Percentiles rank a stretch among this genome's conserved stretches.
phyloP scores from a whole-genome alignment of 2,329 filamentous ascomycete species.

The Fusarium sp. region DNA sequence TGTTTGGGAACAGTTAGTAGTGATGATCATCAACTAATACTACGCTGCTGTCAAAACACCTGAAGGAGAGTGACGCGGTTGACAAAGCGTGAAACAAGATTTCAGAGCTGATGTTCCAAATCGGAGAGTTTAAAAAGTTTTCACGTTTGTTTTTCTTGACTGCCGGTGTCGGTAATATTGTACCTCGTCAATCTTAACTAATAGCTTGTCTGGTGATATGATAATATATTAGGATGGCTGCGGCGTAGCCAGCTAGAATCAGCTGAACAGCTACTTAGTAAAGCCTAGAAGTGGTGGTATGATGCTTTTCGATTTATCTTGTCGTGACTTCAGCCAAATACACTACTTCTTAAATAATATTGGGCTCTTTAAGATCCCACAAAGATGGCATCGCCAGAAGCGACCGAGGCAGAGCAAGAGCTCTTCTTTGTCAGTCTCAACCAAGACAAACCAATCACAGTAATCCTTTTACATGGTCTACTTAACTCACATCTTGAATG shows the following conservation, averaged over 20 bases:
- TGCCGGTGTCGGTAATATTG: background rate
- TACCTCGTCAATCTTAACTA: background rate
- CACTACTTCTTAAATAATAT: too few species aligned
- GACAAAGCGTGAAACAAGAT: background rate
- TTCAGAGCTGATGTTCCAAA: background rate
- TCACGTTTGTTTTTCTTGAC: background rate
- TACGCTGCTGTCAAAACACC: background rate
- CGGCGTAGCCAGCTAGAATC: background rate
- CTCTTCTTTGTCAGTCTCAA: slow-evolving; percentile 43
- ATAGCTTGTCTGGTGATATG: background rate
- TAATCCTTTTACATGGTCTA: slow-evolving; percentile 46
- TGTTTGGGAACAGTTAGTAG: background rate
- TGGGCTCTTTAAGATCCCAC: background rate
- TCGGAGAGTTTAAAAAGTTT: background rate
- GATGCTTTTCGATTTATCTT: background rate
- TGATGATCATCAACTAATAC: background rate
- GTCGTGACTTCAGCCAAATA: background rate
- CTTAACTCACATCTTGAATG: slow-evolving; percentile 48
- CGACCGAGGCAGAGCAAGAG: slow-evolving; percentile 4
- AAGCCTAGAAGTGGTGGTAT: background rate
- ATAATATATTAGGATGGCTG: background rate
- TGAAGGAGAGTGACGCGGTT: background rate
- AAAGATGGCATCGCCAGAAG: slow-evolving; percentile 4
- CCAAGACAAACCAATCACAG: slow-evolving; percentile 39
- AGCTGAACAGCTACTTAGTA: background rate